Evolutionary conservation across 768 basidiomycete genomes (phyloP), one percentile per base, ranked within the genome.

Genomic region (Gyrodon lividus): DNA sequence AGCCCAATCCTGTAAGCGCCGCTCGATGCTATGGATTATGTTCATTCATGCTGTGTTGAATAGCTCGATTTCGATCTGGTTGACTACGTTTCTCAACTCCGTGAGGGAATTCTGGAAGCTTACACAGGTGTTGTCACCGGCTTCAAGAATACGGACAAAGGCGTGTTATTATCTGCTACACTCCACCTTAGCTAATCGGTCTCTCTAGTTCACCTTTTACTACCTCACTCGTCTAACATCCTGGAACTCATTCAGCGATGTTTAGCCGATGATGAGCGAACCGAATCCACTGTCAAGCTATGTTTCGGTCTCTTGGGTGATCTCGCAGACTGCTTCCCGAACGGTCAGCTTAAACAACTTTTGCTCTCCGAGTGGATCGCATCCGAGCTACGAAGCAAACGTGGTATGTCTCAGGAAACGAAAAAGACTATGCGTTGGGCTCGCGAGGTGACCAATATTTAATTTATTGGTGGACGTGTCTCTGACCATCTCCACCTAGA

Each of bases 41-140:
- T 26, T 42, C 13, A 38, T 46, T 59, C n/a, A 52, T 41, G 6
- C 22, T 14, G 30, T 59, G 34, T 48, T 50, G 43, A 40, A 48
- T 57, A 82, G 91, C 81, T 87, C 31, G 91, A 95, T 66, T 89
- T 84, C 59, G 93, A 96, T 55, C 81, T 95, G 50, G 80, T 95
- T 50, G 97, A 99, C 58, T 98, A 98, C 63, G 92, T 96, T 40
- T 79, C 83, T 47, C 82, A 83, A 47, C 78, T 99, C 50, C 84
- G 97, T 33, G 97, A 98, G 62, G 93, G 93, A 40, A 98, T 99
- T 58, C 74, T 98, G 28, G 97, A 99, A 69, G 96, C 97, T 2
- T 98, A 97, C 63, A 96, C 91, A 5, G 95, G 96, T 22, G 87
- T 99, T 56, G 85, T 98, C 53, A 87, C 91, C 33, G 94, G 89